Percentiles rank a stretch among this genome's conserved stretches.
Evolutionary conservation across 1,284 basidiomycete genomes (phyloP).

Genomic region (Cryptococcus sp.): DNA sequence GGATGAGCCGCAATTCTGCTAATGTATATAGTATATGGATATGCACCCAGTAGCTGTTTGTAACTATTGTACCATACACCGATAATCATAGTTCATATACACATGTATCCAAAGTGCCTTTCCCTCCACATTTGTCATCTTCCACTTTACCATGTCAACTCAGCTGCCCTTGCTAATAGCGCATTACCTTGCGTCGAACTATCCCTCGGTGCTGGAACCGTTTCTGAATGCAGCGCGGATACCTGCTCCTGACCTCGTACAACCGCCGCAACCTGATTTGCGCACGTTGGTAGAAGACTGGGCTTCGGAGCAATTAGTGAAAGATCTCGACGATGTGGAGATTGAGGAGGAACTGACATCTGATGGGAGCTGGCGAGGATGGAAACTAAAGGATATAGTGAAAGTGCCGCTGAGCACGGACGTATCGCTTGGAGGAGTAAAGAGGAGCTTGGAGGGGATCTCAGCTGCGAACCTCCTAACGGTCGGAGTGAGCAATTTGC

Average conservation of each 20-base stretch:
- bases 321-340: slow-evolving; percentile 11
- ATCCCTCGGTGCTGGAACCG: slow-evolving; percentile 39
- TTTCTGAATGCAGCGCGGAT: slow-evolving; percentile 38
- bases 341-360: slow-evolving; percentile 13
- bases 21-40: background rate
- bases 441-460: slow-evolving; percentile 33
- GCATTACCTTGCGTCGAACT: slow-evolving; percentile 43
- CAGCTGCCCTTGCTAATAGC: slow-evolving; percentile 39
- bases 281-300: slow-evolving; percentile 42
- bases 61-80: background rate
- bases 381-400: slow-evolving; percentile 27
- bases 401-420: slow-evolving; percentile 17
- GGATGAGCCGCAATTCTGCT: slow-evolving; percentile 20
- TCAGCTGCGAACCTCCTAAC: slow-evolving; percentile 45
- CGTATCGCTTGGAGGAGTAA: slow-evolving; percentile 22
- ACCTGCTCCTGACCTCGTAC: slow-evolving; percentile 25
- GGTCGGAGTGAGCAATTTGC: slow-evolving; percentile 29
- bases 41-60: background rate
- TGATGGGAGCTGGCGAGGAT: slow-evolving; percentile 25
- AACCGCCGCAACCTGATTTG: slow-evolving; percentile 41
- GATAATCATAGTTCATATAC: background rate
- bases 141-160: background rate
- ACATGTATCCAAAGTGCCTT: background rate
- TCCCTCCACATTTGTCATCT: background rate
- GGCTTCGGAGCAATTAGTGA: slow-evolving; percentile 24